These are phyloP conservation scores for Tetracentron sinense DNA, from an alignment of 164 flowering plant species.

Conservation along the genomic window DNA sequence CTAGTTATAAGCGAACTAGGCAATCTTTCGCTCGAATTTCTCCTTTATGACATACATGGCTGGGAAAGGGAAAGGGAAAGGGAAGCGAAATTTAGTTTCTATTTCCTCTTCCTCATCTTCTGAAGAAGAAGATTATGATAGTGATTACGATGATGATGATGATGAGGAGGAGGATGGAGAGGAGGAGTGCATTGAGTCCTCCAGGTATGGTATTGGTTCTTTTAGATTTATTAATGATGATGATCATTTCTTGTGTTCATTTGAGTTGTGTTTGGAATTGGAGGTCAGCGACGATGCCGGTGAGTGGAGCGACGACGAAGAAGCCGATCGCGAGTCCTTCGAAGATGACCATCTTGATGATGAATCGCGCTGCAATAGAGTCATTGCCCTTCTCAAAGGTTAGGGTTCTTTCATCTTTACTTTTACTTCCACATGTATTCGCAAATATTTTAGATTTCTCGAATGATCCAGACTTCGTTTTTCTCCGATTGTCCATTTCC, in stretches of 20 bases:
- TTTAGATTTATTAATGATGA: neutral
- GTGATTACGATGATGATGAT: neutral
- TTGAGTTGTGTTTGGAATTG: neutral
- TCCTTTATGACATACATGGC: neutral
- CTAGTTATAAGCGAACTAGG: too few relatives aligned
- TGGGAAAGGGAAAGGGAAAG: neutral
- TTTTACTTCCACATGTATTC: neutral
- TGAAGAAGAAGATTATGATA: neutral
- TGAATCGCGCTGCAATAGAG: conserved; percentile 23
- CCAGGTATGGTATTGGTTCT: neutral
- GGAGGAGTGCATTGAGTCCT: neutral
- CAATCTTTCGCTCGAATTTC: too few relatives aligned
- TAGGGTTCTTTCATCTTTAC: conserved; percentile 7
- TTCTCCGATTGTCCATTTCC: neutral
- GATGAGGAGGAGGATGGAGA: conserved; percentile 4
- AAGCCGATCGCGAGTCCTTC: conserved; percentile 6
- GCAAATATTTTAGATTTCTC: too few relatives aligned
- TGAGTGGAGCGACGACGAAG: conserved; percentile 12
- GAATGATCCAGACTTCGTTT: too few relatives aligned
- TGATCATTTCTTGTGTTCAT: neutral
- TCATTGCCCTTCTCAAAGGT: conserved; percentile 27
- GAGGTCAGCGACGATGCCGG: conserved; percentile 8
- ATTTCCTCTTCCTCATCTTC: neutral
- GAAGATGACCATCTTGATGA: conserved; percentile 15
- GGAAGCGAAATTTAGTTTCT: neutral